A percentile compares a stretch with the other conserved stretches of the same genome.
Conservation (phyloP, 208 protist species). For the Leptomonas pyrrhocoris region DNA sequence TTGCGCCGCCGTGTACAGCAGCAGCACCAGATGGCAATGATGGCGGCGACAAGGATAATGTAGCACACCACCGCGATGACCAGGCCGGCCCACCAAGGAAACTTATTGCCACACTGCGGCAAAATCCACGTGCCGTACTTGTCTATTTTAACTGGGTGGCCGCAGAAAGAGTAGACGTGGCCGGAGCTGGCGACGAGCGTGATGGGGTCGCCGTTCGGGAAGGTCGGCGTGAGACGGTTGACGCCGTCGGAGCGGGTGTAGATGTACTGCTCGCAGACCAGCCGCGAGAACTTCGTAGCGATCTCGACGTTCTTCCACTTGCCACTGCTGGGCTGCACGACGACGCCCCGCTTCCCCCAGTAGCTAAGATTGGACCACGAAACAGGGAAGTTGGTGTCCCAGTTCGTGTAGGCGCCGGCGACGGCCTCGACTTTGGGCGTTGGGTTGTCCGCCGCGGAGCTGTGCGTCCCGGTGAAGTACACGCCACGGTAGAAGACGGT, state of each 20-base stretch:
- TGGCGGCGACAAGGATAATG: conserved; percentile 42
- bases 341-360: conserved; percentile 43
- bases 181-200: conserved; percentile 8
- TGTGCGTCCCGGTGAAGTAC: conserved; percentile 36
- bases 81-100: conserved; percentile 66
- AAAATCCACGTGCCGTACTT: conserved; percentile 35
- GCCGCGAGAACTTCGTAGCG: conserved; percentile 32
- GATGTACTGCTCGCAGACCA: conserved; percentile 62
- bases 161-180: conserved; percentile 41
- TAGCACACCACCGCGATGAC: conserved; percentile 41
- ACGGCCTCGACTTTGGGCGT: conserved; percentile 10
- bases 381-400: conserved; percentile 32
- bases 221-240: conserved; percentile 42
- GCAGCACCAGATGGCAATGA: conserved; percentile 59
- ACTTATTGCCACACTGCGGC: conserved; percentile 31
- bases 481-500: conserved; percentile 52
- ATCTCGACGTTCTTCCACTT: conserved; percentile 55
- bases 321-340: conserved; percentile 38
- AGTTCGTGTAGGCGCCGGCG: conserved; percentile 35
- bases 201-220: conserved; percentile 47
- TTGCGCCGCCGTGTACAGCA: conserved; percentile 34
- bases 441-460: conserved; percentile 2
- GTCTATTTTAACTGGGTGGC: conserved; percentile 31
- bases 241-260: conserved; percentile 48
- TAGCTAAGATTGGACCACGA: conserved; percentile 38